Conservation (phyloP, 768 basidiomycete genomes). For the Mycena leptocephala region DNA sequence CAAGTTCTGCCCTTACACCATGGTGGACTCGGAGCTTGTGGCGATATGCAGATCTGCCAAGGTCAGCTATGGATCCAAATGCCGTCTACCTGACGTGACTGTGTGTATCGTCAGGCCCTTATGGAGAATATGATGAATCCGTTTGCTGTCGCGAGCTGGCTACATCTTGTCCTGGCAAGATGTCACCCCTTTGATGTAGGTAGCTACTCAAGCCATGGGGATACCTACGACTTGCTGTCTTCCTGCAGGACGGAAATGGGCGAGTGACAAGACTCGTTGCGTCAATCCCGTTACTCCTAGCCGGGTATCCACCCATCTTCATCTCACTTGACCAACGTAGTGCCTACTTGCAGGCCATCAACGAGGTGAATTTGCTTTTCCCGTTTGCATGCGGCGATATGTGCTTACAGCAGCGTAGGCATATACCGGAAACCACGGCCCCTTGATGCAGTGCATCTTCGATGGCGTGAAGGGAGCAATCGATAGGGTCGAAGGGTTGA, state of each 20-base stretch:
- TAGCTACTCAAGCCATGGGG: neutral
- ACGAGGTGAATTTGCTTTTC: slow-evolving; percentile 31
- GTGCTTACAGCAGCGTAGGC: slow-evolving; percentile 36
- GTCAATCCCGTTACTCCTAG: slow-evolving; percentile 48
- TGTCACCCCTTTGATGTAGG: slow-evolving; percentile 52
- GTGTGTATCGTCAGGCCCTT: slow-evolving; percentile 33
- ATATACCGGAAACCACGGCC: slow-evolving; percentile 41
- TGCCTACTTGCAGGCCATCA: slow-evolving; percentile 46
- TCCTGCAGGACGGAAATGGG: slow-evolving; percentile 50
- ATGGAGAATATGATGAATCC: slow-evolving; percentile 39
- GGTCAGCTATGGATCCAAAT: slow-evolving; percentile 29
- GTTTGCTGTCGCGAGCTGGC: slow-evolving; percentile 50
- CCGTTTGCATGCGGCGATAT: neutral
- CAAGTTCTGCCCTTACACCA: slow-evolving; percentile 48
- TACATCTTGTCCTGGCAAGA: slow-evolving; percentile 45
- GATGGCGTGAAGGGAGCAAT: slow-evolving; percentile 40
- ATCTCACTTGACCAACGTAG: slow-evolving; percentile 39
- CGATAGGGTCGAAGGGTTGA: neutral
- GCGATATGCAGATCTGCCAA: slow-evolving; percentile 49
- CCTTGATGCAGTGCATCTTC: slow-evolving; percentile 41
- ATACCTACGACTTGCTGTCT: neutral
- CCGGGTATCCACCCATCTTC: slow-evolving; percentile 49
- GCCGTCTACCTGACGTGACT: neutral
- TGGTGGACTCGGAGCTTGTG: slow-evolving; percentile 49
- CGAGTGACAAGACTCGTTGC: slow-evolving; percentile 47